phyloP scores from a whole-genome alignment of 805 yeast species.

The Ogataea ganodermae region DNA sequence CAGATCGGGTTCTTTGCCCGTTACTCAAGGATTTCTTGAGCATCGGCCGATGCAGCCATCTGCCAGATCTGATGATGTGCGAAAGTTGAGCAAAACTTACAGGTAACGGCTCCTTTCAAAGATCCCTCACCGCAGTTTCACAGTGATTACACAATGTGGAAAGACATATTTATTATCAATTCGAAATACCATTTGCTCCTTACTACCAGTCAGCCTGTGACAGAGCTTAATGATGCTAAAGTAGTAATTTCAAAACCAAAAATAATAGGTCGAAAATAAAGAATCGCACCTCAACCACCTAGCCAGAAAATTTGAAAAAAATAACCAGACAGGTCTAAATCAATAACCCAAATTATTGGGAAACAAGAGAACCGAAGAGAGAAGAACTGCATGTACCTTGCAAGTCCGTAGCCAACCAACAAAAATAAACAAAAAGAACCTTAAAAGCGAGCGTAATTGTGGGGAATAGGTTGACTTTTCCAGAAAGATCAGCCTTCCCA shows the following conservation, averaged over 20 bases:
- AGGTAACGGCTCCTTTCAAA: too few species aligned
- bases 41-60: not conserved
- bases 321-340: not conserved
- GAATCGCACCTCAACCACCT: not conserved
- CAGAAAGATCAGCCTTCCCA: not conserved
- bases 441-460: not conserved
- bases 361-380: not conserved
- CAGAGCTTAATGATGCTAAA: conserved; percentile 1
- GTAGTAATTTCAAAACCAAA: not conserved
- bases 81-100: too few species aligned
- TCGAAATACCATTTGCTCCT: not conserved
- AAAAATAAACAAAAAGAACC: not conserved
- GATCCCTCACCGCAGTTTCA: too few species aligned
- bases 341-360: not conserved
- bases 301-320: not conserved
- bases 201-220: not conserved
- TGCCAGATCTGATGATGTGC: conserved; percentile 2
- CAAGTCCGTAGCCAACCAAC: not conserved
- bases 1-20: not conserved
- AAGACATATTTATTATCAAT: too few species aligned
- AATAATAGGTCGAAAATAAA: not conserved
- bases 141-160: too few species aligned
- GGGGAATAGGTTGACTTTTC: not conserved
- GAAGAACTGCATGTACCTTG: not conserved
- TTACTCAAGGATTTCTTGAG: not conserved